Conservation (phyloP, 331 rosid genomes). For the Telfairia occidentalis region DNA sequence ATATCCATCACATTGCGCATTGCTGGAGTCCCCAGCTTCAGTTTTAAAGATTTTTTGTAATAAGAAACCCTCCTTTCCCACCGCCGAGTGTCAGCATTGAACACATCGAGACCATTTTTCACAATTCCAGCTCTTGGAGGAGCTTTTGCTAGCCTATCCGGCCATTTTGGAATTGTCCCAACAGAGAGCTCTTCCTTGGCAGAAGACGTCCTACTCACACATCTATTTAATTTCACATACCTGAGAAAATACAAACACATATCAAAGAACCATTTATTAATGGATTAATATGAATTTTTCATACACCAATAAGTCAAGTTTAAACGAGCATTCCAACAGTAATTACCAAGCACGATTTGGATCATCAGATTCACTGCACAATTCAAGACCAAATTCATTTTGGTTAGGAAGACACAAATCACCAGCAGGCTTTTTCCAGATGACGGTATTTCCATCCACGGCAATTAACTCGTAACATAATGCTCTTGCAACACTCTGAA, state of each 20-base stretch:
- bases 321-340: not conserved
- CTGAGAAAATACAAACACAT: constrained; percentile 28
- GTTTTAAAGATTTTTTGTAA: constrained; percentile 61
- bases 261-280: not conserved
- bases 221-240: constrained; percentile 72
- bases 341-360: constrained; percentile 79
- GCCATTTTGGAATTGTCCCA: constrained; percentile 83
- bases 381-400: constrained; percentile 71
- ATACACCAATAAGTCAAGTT: not conserved
- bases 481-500: constrained; percentile 86
- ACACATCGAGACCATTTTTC: constrained; percentile 65
- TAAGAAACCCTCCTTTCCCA: constrained; percentile 72
- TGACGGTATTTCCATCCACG: constrained; percentile 84
- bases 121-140: constrained; percentile 52
- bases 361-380: constrained; percentile 66
- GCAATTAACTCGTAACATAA: constrained; percentile 85
- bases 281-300: constrained; percentile 3
- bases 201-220: constrained; percentile 49
- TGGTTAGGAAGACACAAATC: constrained; percentile 69
- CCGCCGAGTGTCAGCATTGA: constrained; percentile 78
- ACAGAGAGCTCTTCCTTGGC: constrained; percentile 62
- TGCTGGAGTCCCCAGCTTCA: constrained; percentile 78
- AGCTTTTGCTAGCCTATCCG: constrained; percentile 59
- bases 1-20: constrained; percentile 89
- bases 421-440: constrained; percentile 81